Percentiles rank a stretch among this genome's conserved stretches.
Evolutionary conservation across 2,329 filamentous ascomycete species (phyloP).

Genomic region (Cladosporium sp.): DNA sequence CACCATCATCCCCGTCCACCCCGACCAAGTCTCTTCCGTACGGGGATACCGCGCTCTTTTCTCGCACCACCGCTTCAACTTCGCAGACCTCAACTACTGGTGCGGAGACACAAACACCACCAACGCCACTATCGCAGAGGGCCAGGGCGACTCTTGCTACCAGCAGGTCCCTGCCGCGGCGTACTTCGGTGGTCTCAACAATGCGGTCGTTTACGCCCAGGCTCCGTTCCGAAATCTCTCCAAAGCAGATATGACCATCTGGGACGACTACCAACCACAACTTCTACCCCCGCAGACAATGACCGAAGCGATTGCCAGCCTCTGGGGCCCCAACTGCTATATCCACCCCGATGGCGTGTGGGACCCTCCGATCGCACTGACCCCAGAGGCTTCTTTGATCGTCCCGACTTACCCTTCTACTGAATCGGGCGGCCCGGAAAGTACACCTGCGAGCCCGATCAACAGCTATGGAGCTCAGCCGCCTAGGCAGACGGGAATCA

Average conservation of each 20-base stretch:
- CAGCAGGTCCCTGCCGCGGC: conserved; percentile 29
- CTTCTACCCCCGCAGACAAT: conserved; percentile 21
- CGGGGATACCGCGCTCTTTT: conserved; percentile 24
- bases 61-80: conserved; percentile 24
- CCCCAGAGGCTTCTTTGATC: background rate
- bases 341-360: conserved; percentile 24
- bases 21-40: conserved; percentile 25
- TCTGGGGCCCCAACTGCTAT: conserved; percentile 22
- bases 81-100: conserved; percentile 29
- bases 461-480: conserved; percentile 6
- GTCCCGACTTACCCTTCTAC: conserved; percentile 4
- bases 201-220: conserved; percentile 13
- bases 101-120: conserved; percentile 24
- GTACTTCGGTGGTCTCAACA: conserved; percentile 24
- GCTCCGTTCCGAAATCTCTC: conserved; percentile 11
- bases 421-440: background rate
- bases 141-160: conserved; percentile 25
- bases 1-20: conserved; percentile 26
- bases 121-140: conserved; percentile 22
- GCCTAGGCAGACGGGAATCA: conserved; percentile 12
- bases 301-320: conserved; percentile 8
- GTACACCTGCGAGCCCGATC: conserved; percentile 13
- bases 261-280: conserved; percentile 28
- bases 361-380: conserved; percentile 26
- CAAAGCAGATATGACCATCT: conserved; percentile 22